A percentile compares a stretch with the other conserved stretches of the same genome.
Evolutionary conservation across 108 stramenopile species (phyloP).

Genomic region (Hondaea fermentalgiana): DNA sequence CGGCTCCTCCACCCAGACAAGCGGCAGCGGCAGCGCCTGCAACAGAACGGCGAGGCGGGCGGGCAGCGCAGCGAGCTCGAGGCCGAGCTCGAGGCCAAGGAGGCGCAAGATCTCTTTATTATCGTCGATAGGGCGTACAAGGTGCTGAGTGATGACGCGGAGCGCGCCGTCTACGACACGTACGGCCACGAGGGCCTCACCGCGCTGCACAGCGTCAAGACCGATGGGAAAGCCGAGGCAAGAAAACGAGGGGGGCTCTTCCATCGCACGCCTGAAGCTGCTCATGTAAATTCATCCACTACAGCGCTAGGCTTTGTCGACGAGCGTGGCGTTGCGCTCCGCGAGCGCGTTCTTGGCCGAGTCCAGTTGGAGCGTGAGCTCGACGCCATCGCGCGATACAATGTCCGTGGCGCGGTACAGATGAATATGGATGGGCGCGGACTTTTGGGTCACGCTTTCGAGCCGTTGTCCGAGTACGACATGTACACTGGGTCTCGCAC

Average conservation of each 20-base stretch:
- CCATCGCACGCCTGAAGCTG: background rate
- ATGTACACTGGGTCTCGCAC: background rate
- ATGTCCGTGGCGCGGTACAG: constrained; percentile 3
- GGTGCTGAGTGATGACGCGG: constrained; percentile 61
- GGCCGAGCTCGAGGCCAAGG: background rate
- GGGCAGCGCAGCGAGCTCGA: background rate
- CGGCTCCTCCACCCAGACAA: constrained; percentile 95
- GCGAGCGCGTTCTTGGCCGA: background rate
- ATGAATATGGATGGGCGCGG: background rate
- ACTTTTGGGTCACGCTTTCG: background rate
- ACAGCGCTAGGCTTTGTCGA: background rate
- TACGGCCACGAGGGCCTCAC: constrained; percentile 71
- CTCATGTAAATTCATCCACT: background rate
- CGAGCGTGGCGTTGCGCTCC: background rate
- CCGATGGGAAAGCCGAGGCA: background rate
- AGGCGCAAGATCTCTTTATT: constrained; percentile 15
- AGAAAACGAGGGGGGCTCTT: background rate
- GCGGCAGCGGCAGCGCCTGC: constrained; percentile 72
- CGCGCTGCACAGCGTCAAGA: background rate
- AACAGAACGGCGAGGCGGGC: constrained; percentile 85
- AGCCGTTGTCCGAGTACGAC: background rate
- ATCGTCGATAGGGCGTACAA: background rate
- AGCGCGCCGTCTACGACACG: constrained; percentile 76
- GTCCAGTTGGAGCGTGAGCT: constrained; percentile 15
- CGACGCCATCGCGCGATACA: constrained; percentile 3